Base-by-base conservation (phyloP, 768 basidiomycete genomes). In the Boletus speciosus region DNA sequence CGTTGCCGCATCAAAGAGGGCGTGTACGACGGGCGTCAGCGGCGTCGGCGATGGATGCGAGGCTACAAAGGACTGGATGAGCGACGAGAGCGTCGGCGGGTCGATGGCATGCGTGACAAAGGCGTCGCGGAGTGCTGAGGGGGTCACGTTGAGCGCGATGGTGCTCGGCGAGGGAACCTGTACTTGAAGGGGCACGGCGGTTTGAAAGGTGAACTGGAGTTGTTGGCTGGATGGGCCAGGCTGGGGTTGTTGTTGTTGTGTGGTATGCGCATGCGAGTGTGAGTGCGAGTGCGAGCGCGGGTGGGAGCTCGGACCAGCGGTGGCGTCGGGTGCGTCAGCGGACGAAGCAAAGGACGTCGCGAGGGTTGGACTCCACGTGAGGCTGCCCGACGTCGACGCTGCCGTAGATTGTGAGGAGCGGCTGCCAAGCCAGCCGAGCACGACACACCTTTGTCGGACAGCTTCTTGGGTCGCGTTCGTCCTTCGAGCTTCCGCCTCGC, bases 401-500 rank as follows among this genome's bases (percentile, higher is more conserved):
- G 54, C 27, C 3, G 14, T 1, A 23, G 39, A 46, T 2, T 5
- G 34, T 49, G 51, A 55, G 52, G 41, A 52, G 53, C 6, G 10
- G 10, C 1, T 4, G 40, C 2, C 31, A 19, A 16, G 27, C 19
- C 3, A 35, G 35, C n/a, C 16, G 11, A 21, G 2, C 19, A 38
- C 6, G 16, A 57, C 62, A 35, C 51, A 78, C 80, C 75, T 70
- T 79, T 83, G 65, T 83, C 81, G 35, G 77, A 69, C 9, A 72
- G 64, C 58, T 80, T 83, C 42, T 76, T 73, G 37, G 81, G 75
- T 41, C 81, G 73, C 1, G 80, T 76, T 27, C 78, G 73, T 6
- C 82, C 81, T 56, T 83, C 82, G 42, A 78, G 70, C 64, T 83
- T 83, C 44, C 82, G 73, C 50, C 82, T 73, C 7, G 78, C 81